Conservation (phyloP, 2,329 filamentous ascomycete genomes). For the Pseudopithomyces maydicus region DNA sequence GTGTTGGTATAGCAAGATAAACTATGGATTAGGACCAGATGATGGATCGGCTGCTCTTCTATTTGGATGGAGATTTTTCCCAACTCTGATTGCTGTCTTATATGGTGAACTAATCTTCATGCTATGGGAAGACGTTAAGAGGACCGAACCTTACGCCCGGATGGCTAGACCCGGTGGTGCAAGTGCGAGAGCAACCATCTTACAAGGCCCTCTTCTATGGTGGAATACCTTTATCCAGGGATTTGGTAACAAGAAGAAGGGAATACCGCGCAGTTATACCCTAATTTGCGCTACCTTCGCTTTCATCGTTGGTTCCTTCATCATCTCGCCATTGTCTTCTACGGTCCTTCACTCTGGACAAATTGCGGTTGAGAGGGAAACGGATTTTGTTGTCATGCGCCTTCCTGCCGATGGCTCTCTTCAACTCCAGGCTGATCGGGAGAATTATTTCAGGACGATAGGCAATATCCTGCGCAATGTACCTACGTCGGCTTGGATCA, state of each 20-base stretch:
- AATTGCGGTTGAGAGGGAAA: conserved; percentile 7
- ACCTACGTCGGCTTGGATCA: conserved; percentile 30
- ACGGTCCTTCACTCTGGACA: conserved; percentile 16
- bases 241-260: conserved; percentile 16
- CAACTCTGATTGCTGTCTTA: conserved; percentile 8
- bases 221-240: conserved; percentile 26
- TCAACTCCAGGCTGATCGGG: conserved; percentile 12
- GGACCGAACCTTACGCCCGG: conserved; percentile 8
- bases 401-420: not conserved
- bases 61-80: conserved; percentile 8
- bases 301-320: conserved; percentile 15
- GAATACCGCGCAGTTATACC: conserved; percentile 8
- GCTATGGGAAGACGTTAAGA: conserved; percentile 1
- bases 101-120: conserved; percentile 3
- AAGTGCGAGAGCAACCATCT: conserved; percentile 8
- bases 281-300: conserved; percentile 12
- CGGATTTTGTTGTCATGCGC: conserved; percentile 1
- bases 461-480: conserved; percentile 29
- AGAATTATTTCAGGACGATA: conserved; percentile 29
- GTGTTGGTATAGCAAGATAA: not conserved
- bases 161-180: conserved; percentile 1
- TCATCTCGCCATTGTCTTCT: conserved; percentile 22
- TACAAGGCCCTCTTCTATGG: conserved; percentile 24
- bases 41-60: conserved; percentile 13
- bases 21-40: conserved; percentile 1